Evolutionary conservation across 1,284 basidiomycete genomes (phyloP), one percentile per base, ranked within the genome.

Genomic region (Ustilago sp.): DNA sequence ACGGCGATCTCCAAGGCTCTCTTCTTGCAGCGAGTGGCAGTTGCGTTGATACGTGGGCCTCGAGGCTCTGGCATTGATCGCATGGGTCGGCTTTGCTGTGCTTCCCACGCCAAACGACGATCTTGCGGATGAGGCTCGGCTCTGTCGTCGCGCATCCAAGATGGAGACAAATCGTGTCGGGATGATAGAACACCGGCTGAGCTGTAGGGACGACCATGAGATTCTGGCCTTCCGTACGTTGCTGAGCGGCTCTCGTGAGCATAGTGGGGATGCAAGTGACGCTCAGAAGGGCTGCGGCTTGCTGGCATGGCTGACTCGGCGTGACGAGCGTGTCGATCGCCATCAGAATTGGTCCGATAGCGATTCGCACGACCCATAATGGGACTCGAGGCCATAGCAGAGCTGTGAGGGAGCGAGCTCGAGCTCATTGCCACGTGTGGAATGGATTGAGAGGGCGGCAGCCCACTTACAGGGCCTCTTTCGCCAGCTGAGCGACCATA

Each of bases 291-390:
- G 31, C 70, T 73, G 43, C 64, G 64, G 23, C 15, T 50, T 23
- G 63, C 39, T 12, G 39, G 51, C 17, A 51, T 3, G 11, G 61
- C 36, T 8, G 52, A 12, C 1, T 59, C 63, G 28, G 60, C 43
- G 17, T 60, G 51, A 8, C 41, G 65, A 34, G 54, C 57, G 0
- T 73, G 50, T 11, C 58, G 65, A 34, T 73, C 70, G 43, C 70
- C 70, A 47, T 73, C 70, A n/a, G 70, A 73, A 13, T 68, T 39
- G n/a, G 65, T 73, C 3, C 65, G 65, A 31, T 61, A 64, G 38
- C 70, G 65, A 23, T 60, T 50, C 31, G 9, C 51, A 13, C 61
- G 61, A 57, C 45, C 55, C 17, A 52, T 31, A 11, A 31, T 52
- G 4, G 69, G 64, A 34, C 69, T 67, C 8, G 57, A 50, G 4